A percentile compares a stretch with the other conserved stretches of the same genome.
Conservation (phyloP, 257 asterid species). For the Vinca minor region DNA sequence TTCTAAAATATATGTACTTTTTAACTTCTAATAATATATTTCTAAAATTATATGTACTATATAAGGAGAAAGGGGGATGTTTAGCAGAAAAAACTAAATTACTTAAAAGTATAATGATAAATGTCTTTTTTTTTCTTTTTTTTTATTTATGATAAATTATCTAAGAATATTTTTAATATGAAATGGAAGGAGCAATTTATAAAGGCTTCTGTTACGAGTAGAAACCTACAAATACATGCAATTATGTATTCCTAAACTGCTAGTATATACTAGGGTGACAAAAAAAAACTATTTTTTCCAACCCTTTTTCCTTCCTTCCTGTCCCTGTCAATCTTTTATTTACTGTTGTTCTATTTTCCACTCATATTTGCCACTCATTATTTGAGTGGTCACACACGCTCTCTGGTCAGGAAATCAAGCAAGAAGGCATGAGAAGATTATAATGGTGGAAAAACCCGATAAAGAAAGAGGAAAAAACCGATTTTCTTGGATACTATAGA, state of each 20-base stretch:
- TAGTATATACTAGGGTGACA: conserved; percentile 19
- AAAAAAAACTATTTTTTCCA: conserved; percentile 22
- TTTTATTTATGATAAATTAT: too few relatives aligned
- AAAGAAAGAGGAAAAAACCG: neutral
- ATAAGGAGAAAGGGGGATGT: too few relatives aligned
- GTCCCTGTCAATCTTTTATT: conserved; percentile 41
- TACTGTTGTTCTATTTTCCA: too few relatives aligned
- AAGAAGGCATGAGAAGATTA: conserved; percentile 24
- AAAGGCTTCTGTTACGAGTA: conserved; percentile 10
- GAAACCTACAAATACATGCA: conserved; percentile 1
- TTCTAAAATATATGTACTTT: too few relatives aligned
- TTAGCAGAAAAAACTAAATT: too few relatives aligned
- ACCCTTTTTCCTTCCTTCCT: conserved; percentile 21
- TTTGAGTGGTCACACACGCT: conserved; percentile 32
- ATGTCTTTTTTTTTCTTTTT: too few relatives aligned
- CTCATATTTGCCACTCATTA: conserved; percentile 47
- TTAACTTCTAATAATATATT: too few relatives aligned
- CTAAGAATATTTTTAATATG: too few relatives aligned
- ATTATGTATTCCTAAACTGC: conserved; percentile 2
- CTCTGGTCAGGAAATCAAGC: conserved; percentile 15
- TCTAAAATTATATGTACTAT: too few relatives aligned
- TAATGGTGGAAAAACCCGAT: conserved; percentile 20
- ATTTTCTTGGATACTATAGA: conserved; percentile 26
- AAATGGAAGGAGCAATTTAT: too few relatives aligned
- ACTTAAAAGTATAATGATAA: too few relatives aligned